Base-by-base conservation (phyloP, 805 yeast species). In the Saccharomyces kudriavzevii region DNA sequence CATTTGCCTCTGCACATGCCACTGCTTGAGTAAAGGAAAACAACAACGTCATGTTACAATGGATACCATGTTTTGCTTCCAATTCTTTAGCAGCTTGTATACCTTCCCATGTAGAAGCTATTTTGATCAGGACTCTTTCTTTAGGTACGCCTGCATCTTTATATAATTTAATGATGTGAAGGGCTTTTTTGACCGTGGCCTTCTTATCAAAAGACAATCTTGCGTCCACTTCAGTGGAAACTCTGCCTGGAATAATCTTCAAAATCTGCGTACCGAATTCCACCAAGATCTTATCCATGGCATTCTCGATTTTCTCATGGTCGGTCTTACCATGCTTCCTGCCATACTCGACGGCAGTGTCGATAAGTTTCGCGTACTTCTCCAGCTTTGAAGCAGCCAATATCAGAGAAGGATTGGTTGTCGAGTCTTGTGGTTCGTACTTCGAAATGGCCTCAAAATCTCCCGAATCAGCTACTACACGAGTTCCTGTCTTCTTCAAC, bases 91-190 rank as follows among this genome's bases (percentile, higher is more conserved):
- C 99, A 64, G 99, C 99, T 76, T 89, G 96, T 73, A 94, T 94
- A 80, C 99, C 99, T 78, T 94, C 99, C 88, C 91, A 94, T 60
- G 99, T 94, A 56, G 98, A 87, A 58, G 99, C 99, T 62, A 94
- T 82, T 82, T 94, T 94, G 77, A 94, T 94, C 70, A 92, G 82
- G 59, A 94, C 81, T 74, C 98, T 83, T 60, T 91, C 96, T 79
- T 89, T 90, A 60, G 75, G 68, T 67, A 94, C 87, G 63, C 98
- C 98, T 66, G 80, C 79, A 55, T 82, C 77, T 77, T 89, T 79
- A 83, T 94, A 94, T 65, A 92, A 81, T 53, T 79, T 83, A 66
- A 94, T 94, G 78, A 94, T 81, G 71, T 90, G 85, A 59, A 89
- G 77, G 54, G 99, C 99, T 82, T 94, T 94, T 76, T 83, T 82